Evolutionary conservation across 2,329 filamentous ascomycete species (phyloP).

Genomic region (Pseudocercospora cruenta): DNA sequence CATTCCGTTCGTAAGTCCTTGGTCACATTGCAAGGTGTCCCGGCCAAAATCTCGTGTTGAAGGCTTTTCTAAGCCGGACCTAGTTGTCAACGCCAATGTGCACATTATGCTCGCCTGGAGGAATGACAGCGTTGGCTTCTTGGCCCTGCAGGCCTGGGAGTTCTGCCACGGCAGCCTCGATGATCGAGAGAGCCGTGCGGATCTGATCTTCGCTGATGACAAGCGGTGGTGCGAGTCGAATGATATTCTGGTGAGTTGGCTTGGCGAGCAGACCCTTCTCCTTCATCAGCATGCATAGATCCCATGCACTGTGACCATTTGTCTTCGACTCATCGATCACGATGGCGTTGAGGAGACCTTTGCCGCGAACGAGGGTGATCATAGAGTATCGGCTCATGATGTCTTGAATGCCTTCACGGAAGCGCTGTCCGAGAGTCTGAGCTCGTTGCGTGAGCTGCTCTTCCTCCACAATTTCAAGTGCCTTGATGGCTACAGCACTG

Average conservation of each 20-base stretch:
- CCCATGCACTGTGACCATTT: constrained; percentile 87
- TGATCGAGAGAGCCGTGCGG: constrained; percentile 74
- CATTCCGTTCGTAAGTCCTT: constrained; percentile 7
- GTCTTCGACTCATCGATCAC: constrained; percentile 91
- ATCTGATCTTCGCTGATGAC: constrained; percentile 92
- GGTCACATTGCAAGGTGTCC: neutral
- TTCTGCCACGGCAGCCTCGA: constrained; percentile 79
- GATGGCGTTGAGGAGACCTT: constrained; percentile 92
- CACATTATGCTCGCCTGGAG: constrained; percentile 63
- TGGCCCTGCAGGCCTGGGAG: constrained; percentile 69
- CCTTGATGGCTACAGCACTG: constrained; percentile 92
- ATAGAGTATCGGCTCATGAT: constrained; percentile 71
- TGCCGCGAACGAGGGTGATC: constrained; percentile 82
- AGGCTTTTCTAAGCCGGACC: neutral
- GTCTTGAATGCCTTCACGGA: constrained; percentile 75
- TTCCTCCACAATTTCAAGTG: constrained; percentile 90
- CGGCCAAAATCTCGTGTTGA: neutral
- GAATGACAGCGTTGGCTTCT: constrained; percentile 60
- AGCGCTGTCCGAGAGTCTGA: constrained; percentile 76
- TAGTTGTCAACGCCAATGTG: constrained; percentile 64
- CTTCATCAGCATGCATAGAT: constrained; percentile 93
- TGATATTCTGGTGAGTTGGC: constrained; percentile 98
- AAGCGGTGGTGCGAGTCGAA: constrained; percentile 92
- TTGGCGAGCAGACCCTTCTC: constrained; percentile 94
- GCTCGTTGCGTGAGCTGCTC: constrained; percentile 84